phyloP scores from a whole-genome alignment of 1,284 basidiomycete species.

The Ganoderma boninense region DNA sequence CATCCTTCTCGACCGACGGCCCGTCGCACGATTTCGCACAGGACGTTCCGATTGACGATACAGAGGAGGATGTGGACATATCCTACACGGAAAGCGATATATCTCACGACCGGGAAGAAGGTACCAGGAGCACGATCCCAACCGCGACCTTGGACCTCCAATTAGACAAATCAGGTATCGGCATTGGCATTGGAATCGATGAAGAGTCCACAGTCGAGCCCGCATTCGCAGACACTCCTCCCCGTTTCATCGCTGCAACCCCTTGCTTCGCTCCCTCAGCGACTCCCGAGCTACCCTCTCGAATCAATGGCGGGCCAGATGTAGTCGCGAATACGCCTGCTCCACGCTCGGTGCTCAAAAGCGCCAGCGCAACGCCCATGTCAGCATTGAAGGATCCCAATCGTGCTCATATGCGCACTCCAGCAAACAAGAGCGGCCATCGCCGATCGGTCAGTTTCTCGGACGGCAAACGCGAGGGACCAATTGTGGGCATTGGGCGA shows the following conservation, averaged over 20 bases:
- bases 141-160: slow-evolving; percentile 29
- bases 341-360: slow-evolving; percentile 65
- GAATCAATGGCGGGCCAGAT: slow-evolving; percentile 18
- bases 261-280: slow-evolving; percentile 20
- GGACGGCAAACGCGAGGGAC: slow-evolving; percentile 87
- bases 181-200: slow-evolving; percentile 9
- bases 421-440: slow-evolving; percentile 53
- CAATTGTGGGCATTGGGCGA: slow-evolving; percentile 71
- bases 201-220: slow-evolving; percentile 25
- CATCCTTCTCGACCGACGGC: slow-evolving; percentile 76
- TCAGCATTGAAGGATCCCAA: slow-evolving; percentile 62
- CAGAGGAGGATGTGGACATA: slow-evolving; percentile 26
- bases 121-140: slow-evolving; percentile 27
- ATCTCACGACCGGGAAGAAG: slow-evolving; percentile 31
- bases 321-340: slow-evolving; percentile 47
- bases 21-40: slow-evolving; percentile 46
- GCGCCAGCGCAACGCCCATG: slow-evolving; percentile 56
- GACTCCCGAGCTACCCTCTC: slow-evolving; percentile 32
- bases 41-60: slow-evolving; percentile 42
- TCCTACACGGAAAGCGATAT: slow-evolving; percentile 34
- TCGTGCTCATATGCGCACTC: slow-evolving; percentile 58
- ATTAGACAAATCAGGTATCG: slow-evolving; percentile 14
- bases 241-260: slow-evolving; percentile 20
- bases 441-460: slow-evolving; percentile 94
- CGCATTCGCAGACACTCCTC: slow-evolving; percentile 33